These are phyloP conservation scores for Pythium dissotocum DNA, from an alignment of 352 stramenopile genomes.

Conservation along the genomic window DNA sequence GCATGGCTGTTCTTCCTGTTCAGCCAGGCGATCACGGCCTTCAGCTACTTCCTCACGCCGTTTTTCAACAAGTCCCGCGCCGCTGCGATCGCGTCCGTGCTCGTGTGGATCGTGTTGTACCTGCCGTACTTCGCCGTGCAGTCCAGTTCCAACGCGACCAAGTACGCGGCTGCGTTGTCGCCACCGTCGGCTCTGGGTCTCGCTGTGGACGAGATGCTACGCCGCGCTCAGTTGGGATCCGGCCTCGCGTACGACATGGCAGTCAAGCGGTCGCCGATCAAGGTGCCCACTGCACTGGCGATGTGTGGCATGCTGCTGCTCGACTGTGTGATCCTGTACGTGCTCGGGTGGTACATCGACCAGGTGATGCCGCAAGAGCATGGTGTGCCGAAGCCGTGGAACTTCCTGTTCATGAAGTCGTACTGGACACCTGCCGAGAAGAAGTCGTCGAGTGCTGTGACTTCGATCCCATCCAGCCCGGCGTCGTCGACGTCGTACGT, in stretches of 20 bases:
- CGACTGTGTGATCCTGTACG: slow-evolving; percentile 86
- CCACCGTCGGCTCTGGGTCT: slow-evolving; percentile 62
- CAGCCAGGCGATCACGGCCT: slow-evolving; percentile 52
- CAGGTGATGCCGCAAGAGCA: slow-evolving; percentile 92
- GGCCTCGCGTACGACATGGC: slow-evolving; percentile 55
- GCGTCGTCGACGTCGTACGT: too few relatives aligned
- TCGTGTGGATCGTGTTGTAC: slow-evolving; percentile 83
- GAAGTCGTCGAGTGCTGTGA: not conserved
- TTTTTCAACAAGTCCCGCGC: slow-evolving; percentile 83
- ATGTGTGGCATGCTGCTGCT: slow-evolving; percentile 80
- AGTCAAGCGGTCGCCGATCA: slow-evolving; percentile 38
- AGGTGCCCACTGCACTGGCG: slow-evolving; percentile 40
- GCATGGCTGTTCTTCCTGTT: slow-evolving; percentile 82
- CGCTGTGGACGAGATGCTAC: slow-evolving; percentile 55
- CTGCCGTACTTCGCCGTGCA: slow-evolving; percentile 74
- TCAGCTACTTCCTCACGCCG: slow-evolving; percentile 70
- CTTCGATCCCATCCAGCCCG: not conserved
- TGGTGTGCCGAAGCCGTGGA: slow-evolving; percentile 39
- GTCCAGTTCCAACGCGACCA: slow-evolving; percentile 37
- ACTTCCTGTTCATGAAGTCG: not conserved
- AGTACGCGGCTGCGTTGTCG: slow-evolving; percentile 51
- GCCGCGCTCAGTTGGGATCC: slow-evolving; percentile 52
- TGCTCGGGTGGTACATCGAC: slow-evolving; percentile 92
- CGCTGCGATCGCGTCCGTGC: slow-evolving; percentile 57
- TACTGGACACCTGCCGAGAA: not conserved